A percentile compares a stretch with the other conserved stretches of the same genome.
Conservation (phyloP, 805 yeast species). For the Teunomyces pallodes region DNA sequence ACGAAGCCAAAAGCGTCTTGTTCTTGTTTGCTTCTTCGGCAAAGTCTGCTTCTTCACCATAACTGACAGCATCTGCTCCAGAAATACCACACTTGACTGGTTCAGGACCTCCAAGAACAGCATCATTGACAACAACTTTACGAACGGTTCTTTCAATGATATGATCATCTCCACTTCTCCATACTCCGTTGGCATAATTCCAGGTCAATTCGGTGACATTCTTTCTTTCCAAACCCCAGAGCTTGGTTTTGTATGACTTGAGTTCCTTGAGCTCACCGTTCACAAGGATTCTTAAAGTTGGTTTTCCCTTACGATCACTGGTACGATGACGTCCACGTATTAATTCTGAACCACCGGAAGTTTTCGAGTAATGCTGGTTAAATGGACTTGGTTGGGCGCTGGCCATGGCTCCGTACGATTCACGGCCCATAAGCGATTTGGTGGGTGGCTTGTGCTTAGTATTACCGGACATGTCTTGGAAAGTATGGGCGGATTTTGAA, state of each 20-base stretch:
- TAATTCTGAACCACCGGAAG: constrained; percentile 38
- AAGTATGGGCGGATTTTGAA: constrained; percentile 34
- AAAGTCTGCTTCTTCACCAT: constrained; percentile 19
- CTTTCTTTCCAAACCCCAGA: constrained; percentile 85
- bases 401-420: constrained; percentile 40
- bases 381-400: constrained; percentile 16
- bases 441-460: constrained; percentile 34
- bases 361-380: constrained; percentile 25
- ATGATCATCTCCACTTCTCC: constrained; percentile 81
- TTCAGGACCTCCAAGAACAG: constrained; percentile 7
- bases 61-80: constrained; percentile 22
- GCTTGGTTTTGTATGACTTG: constrained; percentile 66
- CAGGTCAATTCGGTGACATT: constrained; percentile 60
- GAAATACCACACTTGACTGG: constrained; percentile 22
- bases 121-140: constrained; percentile 8
- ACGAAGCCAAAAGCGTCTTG: constrained; percentile 31
- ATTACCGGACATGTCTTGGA: constrained; percentile 29
- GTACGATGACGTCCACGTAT: constrained; percentile 62
- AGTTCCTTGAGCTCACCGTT: constrained; percentile 57
- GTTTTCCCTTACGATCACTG: constrained; percentile 49
- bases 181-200: constrained; percentile 59
- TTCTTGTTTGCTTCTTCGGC: constrained; percentile 25
- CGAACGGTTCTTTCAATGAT: constrained; percentile 57
- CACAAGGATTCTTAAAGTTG: constrained; percentile 63
- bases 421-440: constrained; percentile 26